Conservation (phyloP, 177 flowering plant genomes). For the Vitis hybrid region DNA sequence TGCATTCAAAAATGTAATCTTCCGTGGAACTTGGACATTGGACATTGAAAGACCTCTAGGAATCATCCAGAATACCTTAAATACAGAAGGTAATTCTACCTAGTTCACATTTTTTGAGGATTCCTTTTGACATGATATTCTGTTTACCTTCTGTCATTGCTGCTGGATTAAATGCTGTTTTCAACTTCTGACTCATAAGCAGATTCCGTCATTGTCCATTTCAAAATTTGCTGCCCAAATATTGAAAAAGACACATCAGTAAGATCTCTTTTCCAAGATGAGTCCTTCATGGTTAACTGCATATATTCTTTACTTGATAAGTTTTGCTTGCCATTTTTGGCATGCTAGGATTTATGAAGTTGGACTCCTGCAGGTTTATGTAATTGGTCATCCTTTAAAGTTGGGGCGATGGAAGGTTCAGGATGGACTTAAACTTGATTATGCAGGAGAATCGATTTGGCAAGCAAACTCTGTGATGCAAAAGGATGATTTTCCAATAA, state of each 20-base stretch:
- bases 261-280: constrained; percentile 13
- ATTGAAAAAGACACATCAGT: constrained; percentile 65
- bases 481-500: constrained; percentile 71
- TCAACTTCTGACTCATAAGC: constrained; percentile 23
- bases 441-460: constrained; percentile 81
- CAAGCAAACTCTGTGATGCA: constrained; percentile 58
- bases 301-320: neutral
- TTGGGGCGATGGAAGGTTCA: constrained; percentile 82
- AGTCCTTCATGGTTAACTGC: neutral
- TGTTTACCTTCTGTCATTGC: neutral
- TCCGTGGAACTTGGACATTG: constrained; percentile 36
- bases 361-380: constrained; percentile 54
- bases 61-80: constrained; percentile 33
- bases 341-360: constrained; percentile 8
- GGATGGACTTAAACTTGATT: constrained; percentile 67
- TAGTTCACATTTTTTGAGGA: constrained; percentile 4
- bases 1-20: constrained; percentile 91
- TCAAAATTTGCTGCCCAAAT: constrained; percentile 83
- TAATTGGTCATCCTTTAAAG: constrained; percentile 61
- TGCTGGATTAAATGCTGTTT: neutral
- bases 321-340: neutral
- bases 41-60: constrained; percentile 40
- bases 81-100: constrained; percentile 41
- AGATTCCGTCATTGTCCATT: constrained; percentile 70
- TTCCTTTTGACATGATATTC: neutral